phyloP scores from a whole-genome alignment of 192 early-diverging fungal species.

The Kappamyces sp. region DNA sequence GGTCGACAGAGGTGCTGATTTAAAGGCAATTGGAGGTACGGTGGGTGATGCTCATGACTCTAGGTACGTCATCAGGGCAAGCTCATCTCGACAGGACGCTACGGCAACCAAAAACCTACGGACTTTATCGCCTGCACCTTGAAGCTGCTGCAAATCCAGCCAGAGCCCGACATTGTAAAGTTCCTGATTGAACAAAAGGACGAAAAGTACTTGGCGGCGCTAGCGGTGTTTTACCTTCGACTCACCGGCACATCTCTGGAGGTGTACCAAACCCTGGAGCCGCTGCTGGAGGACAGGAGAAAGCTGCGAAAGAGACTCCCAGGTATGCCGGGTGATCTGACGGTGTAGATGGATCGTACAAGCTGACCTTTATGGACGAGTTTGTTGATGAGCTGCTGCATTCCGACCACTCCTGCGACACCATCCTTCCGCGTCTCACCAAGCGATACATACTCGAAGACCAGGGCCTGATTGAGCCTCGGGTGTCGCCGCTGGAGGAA shows the following conservation, averaged over 20 bases:
- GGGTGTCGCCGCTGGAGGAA: slow-evolving; percentile 71
- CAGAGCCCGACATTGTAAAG: slow-evolving; percentile 77
- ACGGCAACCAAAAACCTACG: slow-evolving; percentile 79
- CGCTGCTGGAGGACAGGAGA: slow-evolving; percentile 76
- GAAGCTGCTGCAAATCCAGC: slow-evolving; percentile 91
- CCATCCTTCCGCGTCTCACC: slow-evolving; percentile 79
- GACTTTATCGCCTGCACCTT: slow-evolving; percentile 85
- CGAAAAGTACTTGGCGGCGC: slow-evolving; percentile 84
- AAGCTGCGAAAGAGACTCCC: slow-evolving; percentile 63
- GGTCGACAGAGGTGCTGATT: slow-evolving; percentile 78
- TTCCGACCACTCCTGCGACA: slow-evolving; percentile 77
- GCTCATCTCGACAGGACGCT: slow-evolving; percentile 48
- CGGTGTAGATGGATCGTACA: slow-evolving; percentile 36
- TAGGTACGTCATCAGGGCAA: neutral
- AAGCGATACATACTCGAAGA: slow-evolving; percentile 81
- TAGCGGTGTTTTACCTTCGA: slow-evolving; percentile 85
- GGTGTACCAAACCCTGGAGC: slow-evolving; percentile 81
- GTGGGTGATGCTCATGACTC: neutral
- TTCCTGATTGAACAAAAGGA: slow-evolving; percentile 52
- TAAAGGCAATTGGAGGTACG: slow-evolving; percentile 57
- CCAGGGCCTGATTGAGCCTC: slow-evolving; percentile 70
- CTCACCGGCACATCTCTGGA: slow-evolving; percentile 71
- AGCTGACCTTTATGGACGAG: slow-evolving; percentile 77
- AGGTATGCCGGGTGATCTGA: slow-evolving; percentile 14
- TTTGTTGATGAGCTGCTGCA: slow-evolving; percentile 81